A percentile compares a stretch with the other conserved stretches of the same genome.
phyloP scores from a whole-genome alignment of 768 basidiomycete genomes.

The Naganishia onofrii region DNA sequence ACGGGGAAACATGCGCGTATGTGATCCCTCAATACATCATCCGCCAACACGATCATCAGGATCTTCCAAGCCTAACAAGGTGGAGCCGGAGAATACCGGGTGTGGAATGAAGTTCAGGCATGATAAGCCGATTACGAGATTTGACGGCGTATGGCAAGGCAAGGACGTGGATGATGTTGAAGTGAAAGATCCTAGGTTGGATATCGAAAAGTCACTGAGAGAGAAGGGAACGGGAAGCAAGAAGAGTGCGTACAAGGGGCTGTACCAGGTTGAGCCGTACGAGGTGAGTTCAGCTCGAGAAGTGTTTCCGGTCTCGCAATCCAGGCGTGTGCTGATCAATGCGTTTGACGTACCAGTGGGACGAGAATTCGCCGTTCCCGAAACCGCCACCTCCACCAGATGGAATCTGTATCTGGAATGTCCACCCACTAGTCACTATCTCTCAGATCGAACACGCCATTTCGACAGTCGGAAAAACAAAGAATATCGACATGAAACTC shows the following conservation, averaged over 20 bases:
- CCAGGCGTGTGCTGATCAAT: not conserved
- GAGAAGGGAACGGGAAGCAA: constrained; percentile 25
- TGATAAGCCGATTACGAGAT: constrained; percentile 13
- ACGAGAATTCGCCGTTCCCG: constrained; percentile 66
- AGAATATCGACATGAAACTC: constrained; percentile 71
- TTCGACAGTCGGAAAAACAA: constrained; percentile 61
- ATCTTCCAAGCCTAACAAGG: not conserved
- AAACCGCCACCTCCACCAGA: constrained; percentile 63
- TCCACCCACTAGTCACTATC: constrained; percentile 70
- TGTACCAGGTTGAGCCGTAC: constrained; percentile 11
- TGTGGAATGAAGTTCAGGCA: constrained; percentile 16
- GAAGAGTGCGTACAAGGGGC: constrained; percentile 26
- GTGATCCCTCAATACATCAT: constrained; percentile 14
- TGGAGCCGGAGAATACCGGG: not conserved
- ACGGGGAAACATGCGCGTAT: not conserved
- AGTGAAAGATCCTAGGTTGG: constrained; percentile 27
- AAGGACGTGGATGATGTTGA: constrained; percentile 17
- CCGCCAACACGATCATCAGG: not conserved
- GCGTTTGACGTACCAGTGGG: constrained; percentile 60
- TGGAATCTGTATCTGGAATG: constrained; percentile 67
- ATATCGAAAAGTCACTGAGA: constrained; percentile 10
- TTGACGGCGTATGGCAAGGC: constrained; percentile 4
- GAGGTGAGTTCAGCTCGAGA: constrained; percentile 9
- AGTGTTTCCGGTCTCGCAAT: not conserved
- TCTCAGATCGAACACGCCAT: constrained; percentile 68